Percentiles rank a stretch among this genome's conserved stretches.
Conservation (phyloP, 2,329 filamentous ascomycete genomes). For the Xylariaceae sp. region DNA sequence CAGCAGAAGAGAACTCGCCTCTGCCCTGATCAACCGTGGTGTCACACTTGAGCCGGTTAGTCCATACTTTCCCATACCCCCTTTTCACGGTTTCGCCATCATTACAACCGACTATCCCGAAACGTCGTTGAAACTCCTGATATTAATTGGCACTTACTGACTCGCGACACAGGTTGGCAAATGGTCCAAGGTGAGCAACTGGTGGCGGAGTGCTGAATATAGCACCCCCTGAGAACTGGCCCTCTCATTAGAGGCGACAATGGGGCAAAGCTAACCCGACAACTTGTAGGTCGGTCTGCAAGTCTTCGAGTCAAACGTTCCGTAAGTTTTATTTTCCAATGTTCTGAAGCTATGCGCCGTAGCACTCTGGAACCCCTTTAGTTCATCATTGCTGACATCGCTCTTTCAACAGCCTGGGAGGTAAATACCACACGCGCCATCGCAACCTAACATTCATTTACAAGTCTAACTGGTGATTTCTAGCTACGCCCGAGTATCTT, state of each 20-base stretch:
- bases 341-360: neutral
- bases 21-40: conserved; percentile 42
- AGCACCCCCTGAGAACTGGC: neutral
- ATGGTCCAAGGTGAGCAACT: conserved; percentile 73
- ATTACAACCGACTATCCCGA: neutral
- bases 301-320: conserved; percentile 75
- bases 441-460: neutral
- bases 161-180: conserved; percentile 59
- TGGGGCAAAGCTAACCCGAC: neutral
- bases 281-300: conserved; percentile 64
- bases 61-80: neutral
- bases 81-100: neutral
- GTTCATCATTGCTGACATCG: conserved; percentile 1
- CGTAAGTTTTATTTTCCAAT: conserved; percentile 5
- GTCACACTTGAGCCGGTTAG: conserved; percentile 81
- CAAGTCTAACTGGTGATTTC: conserved; percentile 40
- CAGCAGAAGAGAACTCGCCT: conserved; percentile 71
- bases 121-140: neutral
- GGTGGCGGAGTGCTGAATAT: neutral
- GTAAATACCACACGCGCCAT: conserved; percentile 4
- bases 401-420: conserved; percentile 11
- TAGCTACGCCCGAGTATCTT: conserved; percentile 95
- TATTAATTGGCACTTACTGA: neutral
- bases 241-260: neutral
- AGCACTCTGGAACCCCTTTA: neutral